phyloP scores from a whole-genome alignment of 169 alveolate genomes.

The Theileria orientalis region DNA sequence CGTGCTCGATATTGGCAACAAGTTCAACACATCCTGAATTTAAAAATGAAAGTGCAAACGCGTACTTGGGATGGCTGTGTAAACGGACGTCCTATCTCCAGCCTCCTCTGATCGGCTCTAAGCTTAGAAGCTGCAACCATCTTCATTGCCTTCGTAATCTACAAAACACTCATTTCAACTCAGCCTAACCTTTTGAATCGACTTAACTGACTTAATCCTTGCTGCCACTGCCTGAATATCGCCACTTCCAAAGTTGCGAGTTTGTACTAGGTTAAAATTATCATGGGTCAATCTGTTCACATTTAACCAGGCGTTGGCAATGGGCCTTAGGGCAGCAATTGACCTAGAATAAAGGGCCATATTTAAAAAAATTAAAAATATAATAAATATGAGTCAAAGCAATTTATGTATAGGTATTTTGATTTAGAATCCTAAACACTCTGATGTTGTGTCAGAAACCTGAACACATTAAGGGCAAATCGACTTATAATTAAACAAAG shows the following conservation, averaged over 20 bases:
- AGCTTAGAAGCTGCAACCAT: constrained; percentile 96
- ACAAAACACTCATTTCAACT: neutral
- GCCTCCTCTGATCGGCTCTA: constrained; percentile 84
- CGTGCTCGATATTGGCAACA: constrained; percentile 62
- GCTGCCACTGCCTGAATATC: constrained; percentile 78
- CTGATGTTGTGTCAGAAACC: too few relatives aligned
- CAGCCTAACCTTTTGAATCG: constrained; percentile 86
- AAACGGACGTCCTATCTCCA: constrained; percentile 75
- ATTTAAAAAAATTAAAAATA: neutral
- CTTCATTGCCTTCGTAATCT: constrained; percentile 89
- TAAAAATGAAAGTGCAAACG: neutral
- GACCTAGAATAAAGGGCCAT: neutral
- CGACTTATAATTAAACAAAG: too few relatives aligned
- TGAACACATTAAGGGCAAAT: too few relatives aligned
- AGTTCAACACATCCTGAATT: constrained; percentile 60
- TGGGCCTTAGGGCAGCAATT: neutral
- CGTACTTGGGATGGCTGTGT: constrained; percentile 72
- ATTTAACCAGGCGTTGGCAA: constrained; percentile 1
- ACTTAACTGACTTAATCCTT: constrained; percentile 90
- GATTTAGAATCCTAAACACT: neutral
- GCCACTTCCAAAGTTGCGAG: constrained; percentile 72
- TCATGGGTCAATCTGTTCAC: neutral
- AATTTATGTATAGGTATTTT: neutral
- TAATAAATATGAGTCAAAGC: neutral
- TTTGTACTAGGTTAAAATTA: constrained; percentile 12